Conservation (phyloP, 2,329 filamentous ascomycete species). For the Cryphonectria naterciae region DNA sequence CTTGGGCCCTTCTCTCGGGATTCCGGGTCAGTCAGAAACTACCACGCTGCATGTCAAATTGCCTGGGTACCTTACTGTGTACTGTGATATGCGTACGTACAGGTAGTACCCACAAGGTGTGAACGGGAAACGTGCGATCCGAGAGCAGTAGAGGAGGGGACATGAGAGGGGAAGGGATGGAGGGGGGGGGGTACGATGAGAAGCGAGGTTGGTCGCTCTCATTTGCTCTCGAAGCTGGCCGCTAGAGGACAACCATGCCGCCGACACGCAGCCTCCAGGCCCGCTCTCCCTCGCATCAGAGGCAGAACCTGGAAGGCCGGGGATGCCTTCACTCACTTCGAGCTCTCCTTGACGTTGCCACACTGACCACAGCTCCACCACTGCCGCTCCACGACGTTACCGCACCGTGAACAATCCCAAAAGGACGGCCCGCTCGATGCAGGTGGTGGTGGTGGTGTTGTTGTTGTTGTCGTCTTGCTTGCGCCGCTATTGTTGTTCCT, state of each 20-base stretch:
- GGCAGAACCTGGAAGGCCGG: neutral
- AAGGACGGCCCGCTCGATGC: slow-evolving; percentile 36
- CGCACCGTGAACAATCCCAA: slow-evolving; percentile 60
- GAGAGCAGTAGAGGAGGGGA: neutral
- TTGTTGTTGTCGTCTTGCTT: slow-evolving; percentile 7
- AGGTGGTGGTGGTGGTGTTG: slow-evolving; percentile 14
- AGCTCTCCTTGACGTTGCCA: slow-evolving; percentile 57
- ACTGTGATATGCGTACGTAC: neutral
- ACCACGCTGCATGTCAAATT: neutral
- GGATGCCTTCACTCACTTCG: slow-evolving; percentile 30
- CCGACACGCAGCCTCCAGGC: neutral
- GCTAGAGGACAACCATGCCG: neutral
- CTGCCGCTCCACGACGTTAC: slow-evolving; percentile 53
- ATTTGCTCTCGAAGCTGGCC: neutral
- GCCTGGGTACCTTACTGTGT: neutral
- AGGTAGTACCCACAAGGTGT: neutral
- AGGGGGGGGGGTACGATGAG: neutral
- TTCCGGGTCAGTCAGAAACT: neutral
- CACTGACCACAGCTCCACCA: slow-evolving; percentile 64
- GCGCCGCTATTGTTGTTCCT: slow-evolving; percentile 27
- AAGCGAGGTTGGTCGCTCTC: neutral
- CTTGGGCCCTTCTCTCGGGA: neutral
- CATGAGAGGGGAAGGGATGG: neutral
- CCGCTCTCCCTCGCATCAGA: neutral
- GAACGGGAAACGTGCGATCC: neutral